Conservation (phyloP, 805 yeast genomes). For the Debaryomyces tyrocola region DNA sequence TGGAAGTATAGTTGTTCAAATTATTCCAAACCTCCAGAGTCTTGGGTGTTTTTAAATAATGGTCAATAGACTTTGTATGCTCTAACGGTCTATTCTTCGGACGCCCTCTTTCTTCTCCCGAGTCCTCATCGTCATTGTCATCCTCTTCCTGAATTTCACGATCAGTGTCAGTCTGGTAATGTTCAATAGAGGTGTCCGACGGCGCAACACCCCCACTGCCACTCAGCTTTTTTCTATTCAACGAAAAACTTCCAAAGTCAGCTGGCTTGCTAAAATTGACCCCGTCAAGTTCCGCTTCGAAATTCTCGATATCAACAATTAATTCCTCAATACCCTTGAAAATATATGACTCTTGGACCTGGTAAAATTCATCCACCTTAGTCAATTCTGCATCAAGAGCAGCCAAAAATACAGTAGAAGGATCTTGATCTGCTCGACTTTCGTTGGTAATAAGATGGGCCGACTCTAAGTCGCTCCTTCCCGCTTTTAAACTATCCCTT, state of each 20-base stretch:
- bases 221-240: neutral
- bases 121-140: conserved; percentile 33
- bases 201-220: conserved; percentile 11
- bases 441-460: conserved; percentile 30
- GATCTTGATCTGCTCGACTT: conserved; percentile 39
- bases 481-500: conserved; percentile 47
- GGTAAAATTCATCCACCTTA: conserved; percentile 77
- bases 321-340: conserved; percentile 55
- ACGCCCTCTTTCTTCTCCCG: conserved; percentile 18
- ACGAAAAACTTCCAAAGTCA: neutral
- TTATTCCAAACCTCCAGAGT: conserved; percentile 32
- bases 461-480: conserved; percentile 25
- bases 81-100: neutral
- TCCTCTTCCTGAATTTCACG: conserved; percentile 32
- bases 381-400: conserved; percentile 76
- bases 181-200: conserved; percentile 18
- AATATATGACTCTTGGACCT: conserved; percentile 60
- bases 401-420: conserved; percentile 58
- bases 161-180: conserved; percentile 22
- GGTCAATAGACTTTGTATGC: conserved; percentile 30
- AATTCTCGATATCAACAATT: conserved; percentile 61
- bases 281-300: conserved; percentile 41
- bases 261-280: conserved; percentile 1
- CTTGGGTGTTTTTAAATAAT: conserved; percentile 37
- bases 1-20: conserved; percentile 18